Base-by-base conservation (phyloP, 176 grass and related monocot species). In the Dactylis glomerata region DNA sequence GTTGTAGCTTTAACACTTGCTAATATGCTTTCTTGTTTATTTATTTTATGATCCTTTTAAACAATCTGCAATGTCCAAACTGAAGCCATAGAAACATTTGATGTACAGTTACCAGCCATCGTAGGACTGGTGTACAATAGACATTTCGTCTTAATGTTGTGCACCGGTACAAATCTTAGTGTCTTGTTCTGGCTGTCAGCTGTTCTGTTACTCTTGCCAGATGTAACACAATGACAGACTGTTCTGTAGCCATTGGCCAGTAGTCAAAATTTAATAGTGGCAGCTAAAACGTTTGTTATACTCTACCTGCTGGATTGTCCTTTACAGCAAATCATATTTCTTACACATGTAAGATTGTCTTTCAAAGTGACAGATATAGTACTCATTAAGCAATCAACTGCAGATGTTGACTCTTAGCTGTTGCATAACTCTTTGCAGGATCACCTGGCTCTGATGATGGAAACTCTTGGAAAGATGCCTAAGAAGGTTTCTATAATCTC, bases 391-490 rank as follows among this genome's bases (percentile, higher is more conserved):
- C 42, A 73, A 82, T 73, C 34, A 57, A 66, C 55, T 67, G 70
- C 1, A 28, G 22, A 49, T 82, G 52, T 52, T 86, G 34, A 73
- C 31, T 71, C 51, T 59, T 83, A 24, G 10, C 19, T 86, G 27
- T 85, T 63, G 23, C 8, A 72, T 64, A 22, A 42, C 79, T 50
- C 20, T 54, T 80, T 77, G 38, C 52, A 98, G 96, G 96, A 98
- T 88, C 96, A 98, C 68, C 90, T 98, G 74, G 93, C 93, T 79
- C 66, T 87, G 63, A 98, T 93, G 93, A 98, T 98, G 92, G 96
- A 98, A 84, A 84, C 87, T 51, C 89, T 98, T 6, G 96, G 96
- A 72, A 98, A 93, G 85, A 95, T 98, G 82, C 93, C 93, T 44
- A 84, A 84, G 85, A 92, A 98, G 89, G 96, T 92, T 41, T 27